Base-by-base conservation (phyloP, 2,329 filamentous ascomycete species). In the Paraphoma chrysanthemicola region DNA sequence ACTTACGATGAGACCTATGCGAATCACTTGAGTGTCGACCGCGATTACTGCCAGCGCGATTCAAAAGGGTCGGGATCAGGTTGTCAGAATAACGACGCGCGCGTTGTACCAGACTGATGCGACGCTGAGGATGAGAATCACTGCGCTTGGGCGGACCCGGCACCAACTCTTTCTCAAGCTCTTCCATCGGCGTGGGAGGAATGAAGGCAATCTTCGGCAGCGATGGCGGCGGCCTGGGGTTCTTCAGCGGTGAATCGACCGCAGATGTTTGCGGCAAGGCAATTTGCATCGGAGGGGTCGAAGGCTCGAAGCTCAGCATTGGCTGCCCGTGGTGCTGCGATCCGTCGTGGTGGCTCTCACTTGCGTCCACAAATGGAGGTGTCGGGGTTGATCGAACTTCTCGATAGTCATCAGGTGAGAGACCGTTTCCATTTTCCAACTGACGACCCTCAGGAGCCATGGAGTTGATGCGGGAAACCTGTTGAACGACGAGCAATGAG, bases 401-500 rank as follows among this genome's bases (percentile, higher is more conserved):
- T 12, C 61, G 50, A 8, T 59, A 50, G 33, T 69, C 63, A 42
- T 67, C 60, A 11, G 64, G 45, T 8, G 58, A 49, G 12, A 69
- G 54, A 44, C 60, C 59, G 18, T 53, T 43, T 36, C 57, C 65
- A 18, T 61, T 53, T 0, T 64, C 54, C 44, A 68, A 18, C 31
- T 70, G 62, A 10, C 42, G 57, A 10, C 54, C 51, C 16, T 67
- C 67, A 7, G 60, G 56, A 23, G 68, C 48, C 51, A 71, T 60
- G 0, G 69, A 67, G 36, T 65, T 73, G 11, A 64, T 62, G 3
- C 73, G 70, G 6, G 76, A 69, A 14, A 71, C 54, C 52, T 85
- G 82, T 63, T 89, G 83, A n/a, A 89, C 83, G n/a, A 89, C 73
- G n/a, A 88, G 76, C 5, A 89, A 73, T 6, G 85, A 88, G 43